Evolutionary conservation across 441 rosid genomes (phyloP).

Genomic region (Manihot esculenta): DNA sequence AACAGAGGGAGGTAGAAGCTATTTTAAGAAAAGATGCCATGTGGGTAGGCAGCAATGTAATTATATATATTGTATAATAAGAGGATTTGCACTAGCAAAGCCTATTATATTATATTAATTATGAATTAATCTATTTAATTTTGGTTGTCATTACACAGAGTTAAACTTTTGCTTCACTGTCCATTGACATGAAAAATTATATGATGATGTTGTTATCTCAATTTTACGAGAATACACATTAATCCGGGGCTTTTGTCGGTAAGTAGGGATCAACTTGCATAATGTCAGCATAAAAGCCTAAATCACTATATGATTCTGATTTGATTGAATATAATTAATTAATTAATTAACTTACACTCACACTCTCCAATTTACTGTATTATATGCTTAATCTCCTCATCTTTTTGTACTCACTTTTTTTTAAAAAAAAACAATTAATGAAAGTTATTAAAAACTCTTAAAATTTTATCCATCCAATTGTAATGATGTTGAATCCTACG

Average conservation of each 20-base stretch:
- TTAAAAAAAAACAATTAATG: no score
- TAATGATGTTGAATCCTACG: no score
- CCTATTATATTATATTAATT: conserved; percentile 6
- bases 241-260: conserved; percentile 33
- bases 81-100: conserved; percentile 41
- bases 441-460: no score
- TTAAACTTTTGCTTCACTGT: background rate
- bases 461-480: no score
- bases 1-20: conserved; percentile 19
- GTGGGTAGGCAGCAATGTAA: conserved; percentile 29
- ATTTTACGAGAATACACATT: background rate
- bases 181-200: conserved; percentile 2
- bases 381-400: background rate
- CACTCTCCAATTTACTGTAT: no score
- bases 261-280: conserved; percentile 40
- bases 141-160: background rate
- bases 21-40: conserved; percentile 23
- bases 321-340: conserved; percentile 4
- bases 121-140: background rate
- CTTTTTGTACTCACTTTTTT: background rate
- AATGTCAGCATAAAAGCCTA: conserved; percentile 32
- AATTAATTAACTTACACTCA: background rate
- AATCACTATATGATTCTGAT: conserved; percentile 22
- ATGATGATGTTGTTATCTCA: background rate
- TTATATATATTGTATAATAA: conserved; percentile 35